Evolutionary conservation across 2,329 filamentous ascomycete species (phyloP).

Genomic region (Lasiodiplodia gonubiensis): DNA sequence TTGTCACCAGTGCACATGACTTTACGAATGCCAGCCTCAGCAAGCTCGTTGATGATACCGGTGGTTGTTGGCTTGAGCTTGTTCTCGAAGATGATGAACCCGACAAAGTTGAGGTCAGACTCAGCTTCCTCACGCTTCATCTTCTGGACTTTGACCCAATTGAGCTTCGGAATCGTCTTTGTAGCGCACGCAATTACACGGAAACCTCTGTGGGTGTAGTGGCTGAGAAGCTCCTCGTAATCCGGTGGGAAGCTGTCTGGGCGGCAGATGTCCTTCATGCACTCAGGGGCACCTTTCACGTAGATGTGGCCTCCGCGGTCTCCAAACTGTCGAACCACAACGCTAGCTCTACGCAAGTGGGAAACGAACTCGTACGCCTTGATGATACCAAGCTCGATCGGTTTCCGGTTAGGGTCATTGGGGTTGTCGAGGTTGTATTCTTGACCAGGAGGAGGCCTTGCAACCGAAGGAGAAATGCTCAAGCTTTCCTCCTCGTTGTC

Average conservation of each 20-base stretch:
- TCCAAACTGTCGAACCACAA: slow-evolving; percentile 87
- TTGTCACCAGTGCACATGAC: slow-evolving; percentile 99
- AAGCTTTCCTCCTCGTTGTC: slow-evolving; percentile 79
- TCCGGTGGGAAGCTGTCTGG: slow-evolving; percentile 83
- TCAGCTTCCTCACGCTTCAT: slow-evolving; percentile 89
- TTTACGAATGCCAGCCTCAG: slow-evolving; percentile 80
- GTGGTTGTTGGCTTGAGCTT: slow-evolving; percentile 91
- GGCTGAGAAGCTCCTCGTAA: slow-evolving; percentile 85
- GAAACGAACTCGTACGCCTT: slow-evolving; percentile 95
- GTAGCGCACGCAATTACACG: slow-evolving; percentile 95
- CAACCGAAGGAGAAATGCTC: slow-evolving; percentile 84
- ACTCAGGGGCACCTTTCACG: slow-evolving; percentile 96
- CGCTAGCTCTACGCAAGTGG: slow-evolving; percentile 87
- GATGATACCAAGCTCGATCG: slow-evolving; percentile 86
- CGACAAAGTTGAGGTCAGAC: slow-evolving; percentile 81
- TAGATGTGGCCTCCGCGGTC: slow-evolving; percentile 84
- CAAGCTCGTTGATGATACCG: slow-evolving; percentile 79
- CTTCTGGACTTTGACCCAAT: slow-evolving; percentile 93
- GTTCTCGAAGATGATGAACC: slow-evolving; percentile 99
- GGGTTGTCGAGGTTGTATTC: slow-evolving; percentile 63
- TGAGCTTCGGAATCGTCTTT: slow-evolving; percentile 84
- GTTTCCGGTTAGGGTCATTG: slow-evolving; percentile 52
- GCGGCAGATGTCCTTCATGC: slow-evolving; percentile 91
- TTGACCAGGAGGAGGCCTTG: slow-evolving; percentile 72
- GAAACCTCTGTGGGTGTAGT: slow-evolving; percentile 95